Conservation (phyloP, 345 rosid genomes). For the Brassica cretica region DNA sequence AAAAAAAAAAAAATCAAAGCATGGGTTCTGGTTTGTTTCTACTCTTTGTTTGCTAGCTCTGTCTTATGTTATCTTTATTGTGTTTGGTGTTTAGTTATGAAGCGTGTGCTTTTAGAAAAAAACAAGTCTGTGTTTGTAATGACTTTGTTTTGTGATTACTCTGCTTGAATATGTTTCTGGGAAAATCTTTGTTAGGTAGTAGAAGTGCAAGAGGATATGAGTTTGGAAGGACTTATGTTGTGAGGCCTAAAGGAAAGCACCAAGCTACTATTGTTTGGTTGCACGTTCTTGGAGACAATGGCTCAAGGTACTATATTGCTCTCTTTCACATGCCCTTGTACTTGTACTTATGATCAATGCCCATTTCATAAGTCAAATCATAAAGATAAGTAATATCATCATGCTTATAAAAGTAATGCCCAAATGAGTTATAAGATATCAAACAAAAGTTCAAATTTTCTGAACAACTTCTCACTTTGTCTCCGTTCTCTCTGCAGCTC, state of each 20-base stretch:
- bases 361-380: background rate
- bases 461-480: slow-evolving; percentile 1
- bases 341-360: background rate
- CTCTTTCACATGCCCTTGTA: background rate
- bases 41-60: background rate
- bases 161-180: slow-evolving; percentile 1
- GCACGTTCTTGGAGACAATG: slow-evolving; percentile 75
- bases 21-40: slow-evolving; percentile 52
- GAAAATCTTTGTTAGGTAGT: slow-evolving; percentile 47
- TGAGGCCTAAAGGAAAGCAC: too few species aligned
- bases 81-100: slow-evolving; percentile 1
- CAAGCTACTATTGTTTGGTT: slow-evolving; percentile 40
- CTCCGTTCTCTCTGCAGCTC: slow-evolving; percentile 50
- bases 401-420: background rate
- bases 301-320: slow-evolving; percentile 52
- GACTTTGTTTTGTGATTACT: background rate
- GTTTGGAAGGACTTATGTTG: slow-evolving; percentile 40
- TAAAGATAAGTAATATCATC: background rate
- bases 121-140: background rate
- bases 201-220: slow-evolving; percentile 51
- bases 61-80: slow-evolving; percentile 1
- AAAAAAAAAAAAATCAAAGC: slow-evolving; percentile 8
- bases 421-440: background rate
- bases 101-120: slow-evolving; percentile 9
- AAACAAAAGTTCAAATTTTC: background rate